These are phyloP conservation scores for Coffea canephora DNA, from an alignment of 257 asterid genomes.

Conservation along the genomic window DNA sequence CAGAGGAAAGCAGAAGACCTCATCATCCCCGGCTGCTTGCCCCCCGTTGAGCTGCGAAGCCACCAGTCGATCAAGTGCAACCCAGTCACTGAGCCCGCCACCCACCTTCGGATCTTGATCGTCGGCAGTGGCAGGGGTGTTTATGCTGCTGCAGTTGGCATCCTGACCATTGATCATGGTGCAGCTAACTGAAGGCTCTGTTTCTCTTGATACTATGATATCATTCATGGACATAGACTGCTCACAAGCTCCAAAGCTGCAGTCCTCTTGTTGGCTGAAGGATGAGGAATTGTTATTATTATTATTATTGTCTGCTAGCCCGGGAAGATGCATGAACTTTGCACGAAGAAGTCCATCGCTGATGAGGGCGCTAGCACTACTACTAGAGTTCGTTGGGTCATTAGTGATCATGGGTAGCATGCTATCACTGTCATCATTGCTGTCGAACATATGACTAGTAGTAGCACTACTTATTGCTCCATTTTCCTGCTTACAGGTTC, in stretches of 20 bases:
- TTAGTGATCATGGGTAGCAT: slow-evolving; percentile 8
- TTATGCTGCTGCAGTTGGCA: neutral
- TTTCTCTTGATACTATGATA: slow-evolving; percentile 14
- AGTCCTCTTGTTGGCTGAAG: slow-evolving; percentile 20
- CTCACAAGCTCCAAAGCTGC: slow-evolving; percentile 23
- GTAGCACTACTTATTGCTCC: neutral
- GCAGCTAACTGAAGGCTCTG: slow-evolving; percentile 7
- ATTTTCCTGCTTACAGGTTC: slow-evolving; percentile 59
- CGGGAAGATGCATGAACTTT: slow-evolving; percentile 70
- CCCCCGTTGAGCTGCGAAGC: slow-evolving; percentile 94
- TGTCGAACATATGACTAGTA: neutral
- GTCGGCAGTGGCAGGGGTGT: neutral
- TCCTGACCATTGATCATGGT: neutral
- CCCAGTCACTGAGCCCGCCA: slow-evolving; percentile 48
- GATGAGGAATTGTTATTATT: neutral
- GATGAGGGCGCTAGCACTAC: neutral
- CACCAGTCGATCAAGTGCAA: slow-evolving; percentile 67
- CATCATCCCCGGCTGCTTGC: slow-evolving; percentile 33
- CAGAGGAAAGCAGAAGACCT: slow-evolving; percentile 42
- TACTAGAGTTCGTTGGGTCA: neutral
- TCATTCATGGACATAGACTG: slow-evolving; percentile 16
- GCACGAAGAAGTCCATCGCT: neutral
- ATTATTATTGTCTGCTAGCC: slow-evolving; percentile 11
- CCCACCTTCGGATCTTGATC: slow-evolving; percentile 10
- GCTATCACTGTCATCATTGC: neutral